A percentile compares a stretch with the other conserved stretches of the same genome.
Conservation (phyloP, 768 basidiomycete genomes). For the Chalciporus pseudorubinellus region DNA sequence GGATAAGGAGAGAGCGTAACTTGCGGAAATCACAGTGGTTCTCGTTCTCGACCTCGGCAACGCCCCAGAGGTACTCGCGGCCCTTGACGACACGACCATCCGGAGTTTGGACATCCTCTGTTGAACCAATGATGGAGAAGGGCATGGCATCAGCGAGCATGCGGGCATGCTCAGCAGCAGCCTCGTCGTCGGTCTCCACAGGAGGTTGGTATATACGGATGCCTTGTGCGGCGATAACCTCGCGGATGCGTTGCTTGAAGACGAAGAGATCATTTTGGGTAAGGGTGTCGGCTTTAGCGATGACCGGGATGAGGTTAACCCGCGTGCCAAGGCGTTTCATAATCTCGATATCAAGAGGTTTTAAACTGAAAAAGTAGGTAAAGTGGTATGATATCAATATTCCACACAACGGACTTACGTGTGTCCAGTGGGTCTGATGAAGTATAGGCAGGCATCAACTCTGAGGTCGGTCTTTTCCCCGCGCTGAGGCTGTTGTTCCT, state of each 20-base stretch:
- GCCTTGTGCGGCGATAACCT: constrained; percentile 85
- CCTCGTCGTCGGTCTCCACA: constrained; percentile 84
- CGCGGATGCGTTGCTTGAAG: constrained; percentile 94
- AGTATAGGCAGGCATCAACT: constrained; percentile 96
- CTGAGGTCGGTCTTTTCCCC: constrained; percentile 91
- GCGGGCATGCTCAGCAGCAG: constrained; percentile 84
- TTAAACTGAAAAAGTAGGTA: constrained; percentile 48
- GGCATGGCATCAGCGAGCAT: constrained; percentile 89
- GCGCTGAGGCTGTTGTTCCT: constrained; percentile 98
- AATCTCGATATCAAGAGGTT: constrained; percentile 98
- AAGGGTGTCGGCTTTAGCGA: constrained; percentile 97
- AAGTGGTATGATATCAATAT: not conserved
- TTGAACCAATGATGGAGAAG: constrained; percentile 98
- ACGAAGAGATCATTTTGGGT: constrained; percentile 87
- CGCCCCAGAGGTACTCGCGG: constrained; percentile 98
- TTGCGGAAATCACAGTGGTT: constrained; percentile 99
- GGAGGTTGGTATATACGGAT: constrained; percentile 96
- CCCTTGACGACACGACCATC: constrained; percentile 96
- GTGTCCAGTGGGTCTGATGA: constrained; percentile 94
- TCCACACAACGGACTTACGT: constrained; percentile 57
- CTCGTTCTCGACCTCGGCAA: constrained; percentile 99
- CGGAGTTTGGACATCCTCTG: constrained; percentile 85
- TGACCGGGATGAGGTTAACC: constrained; percentile 96
- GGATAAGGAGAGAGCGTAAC: constrained; percentile 89
- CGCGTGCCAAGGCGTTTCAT: constrained; percentile 99